Conservation (phyloP, 1,139 yeast species). For the Kodamaea anthophila region DNA sequence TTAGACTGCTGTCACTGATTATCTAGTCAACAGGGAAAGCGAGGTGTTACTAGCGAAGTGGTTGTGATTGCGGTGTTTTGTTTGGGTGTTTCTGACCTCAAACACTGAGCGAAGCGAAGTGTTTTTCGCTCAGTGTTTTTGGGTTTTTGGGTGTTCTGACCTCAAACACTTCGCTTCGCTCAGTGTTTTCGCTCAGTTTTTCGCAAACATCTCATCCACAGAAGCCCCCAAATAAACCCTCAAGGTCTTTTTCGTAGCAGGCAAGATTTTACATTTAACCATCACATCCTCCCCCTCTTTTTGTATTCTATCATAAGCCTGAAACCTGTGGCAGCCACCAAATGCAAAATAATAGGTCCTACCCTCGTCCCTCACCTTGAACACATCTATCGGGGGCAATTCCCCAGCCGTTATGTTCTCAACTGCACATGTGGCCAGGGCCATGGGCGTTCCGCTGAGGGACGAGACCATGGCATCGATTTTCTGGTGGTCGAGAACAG, state of each 20-base stretch:
- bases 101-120: no score
- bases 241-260: constrained; percentile 60
- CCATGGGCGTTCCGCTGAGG: constrained; percentile 55
- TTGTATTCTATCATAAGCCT: constrained; percentile 55
- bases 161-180: not conserved
- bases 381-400: constrained; percentile 71
- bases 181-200: constrained; percentile 3
- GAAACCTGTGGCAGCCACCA: constrained; percentile 82
- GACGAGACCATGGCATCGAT: constrained; percentile 79
- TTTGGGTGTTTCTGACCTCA: no score
- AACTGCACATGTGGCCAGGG: constrained; percentile 55
- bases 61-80: no score
- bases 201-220: constrained; percentile 48
- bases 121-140: no score
- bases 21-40: no score
- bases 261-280: constrained; percentile 61
- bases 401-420: constrained; percentile 57
- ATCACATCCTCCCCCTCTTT: constrained; percentile 16
- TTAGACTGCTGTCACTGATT: no score
- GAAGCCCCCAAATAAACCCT: constrained; percentile 60
- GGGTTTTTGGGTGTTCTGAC: no score
- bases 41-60: no score
- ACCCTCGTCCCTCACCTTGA: constrained; percentile 59
- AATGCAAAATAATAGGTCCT: constrained; percentile 65
- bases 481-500: constrained; percentile 66